phyloP scores from a whole-genome alignment of 352 stramenopile species.

The Saprolegnia parasitica region DNA sequence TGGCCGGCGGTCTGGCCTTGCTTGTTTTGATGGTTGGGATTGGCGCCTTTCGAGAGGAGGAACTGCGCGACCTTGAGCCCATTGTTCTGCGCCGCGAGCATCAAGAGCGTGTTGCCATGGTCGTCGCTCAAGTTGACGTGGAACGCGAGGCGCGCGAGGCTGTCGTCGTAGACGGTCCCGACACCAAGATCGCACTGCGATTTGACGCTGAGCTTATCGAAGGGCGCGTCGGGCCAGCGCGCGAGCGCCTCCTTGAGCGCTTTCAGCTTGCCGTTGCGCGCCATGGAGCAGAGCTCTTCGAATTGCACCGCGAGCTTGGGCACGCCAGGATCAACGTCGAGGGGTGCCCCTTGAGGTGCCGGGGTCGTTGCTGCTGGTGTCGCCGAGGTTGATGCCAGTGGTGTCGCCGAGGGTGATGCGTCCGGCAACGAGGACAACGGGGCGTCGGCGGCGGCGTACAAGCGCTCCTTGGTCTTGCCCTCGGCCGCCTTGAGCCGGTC shows the following conservation, averaged over 20 bases:
- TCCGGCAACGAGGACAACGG: background rate
- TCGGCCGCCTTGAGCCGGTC: constrained; percentile 60
- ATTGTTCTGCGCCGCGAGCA: constrained; percentile 86
- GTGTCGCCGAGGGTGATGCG: background rate
- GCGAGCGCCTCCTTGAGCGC: constrained; percentile 84
- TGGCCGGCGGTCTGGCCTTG: constrained; percentile 89
- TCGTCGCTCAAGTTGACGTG: constrained; percentile 85
- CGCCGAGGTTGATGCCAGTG: background rate
- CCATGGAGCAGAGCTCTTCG: constrained; percentile 68
- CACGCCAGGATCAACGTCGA: background rate
- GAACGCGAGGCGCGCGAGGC: constrained; percentile 87
- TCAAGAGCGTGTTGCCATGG: constrained; percentile 86
- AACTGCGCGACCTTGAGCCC: constrained; percentile 85
- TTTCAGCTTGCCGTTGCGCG: constrained; percentile 85
- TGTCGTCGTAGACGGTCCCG: constrained; percentile 88
- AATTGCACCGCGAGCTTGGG: constrained; percentile 57
- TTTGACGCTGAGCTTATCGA: constrained; percentile 71
- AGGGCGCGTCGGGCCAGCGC: constrained; percentile 78
- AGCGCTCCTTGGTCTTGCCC: constrained; percentile 40
- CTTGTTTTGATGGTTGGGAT: constrained; percentile 90
- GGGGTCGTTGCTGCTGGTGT: background rate
- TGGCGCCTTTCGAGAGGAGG: constrained; percentile 84
- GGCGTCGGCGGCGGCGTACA: constrained; percentile 36
- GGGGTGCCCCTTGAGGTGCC: background rate
- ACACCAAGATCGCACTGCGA: constrained; percentile 69